phyloP scores from a whole-genome alignment of 352 stramenopile genomes.

The Saprolegnia diclina region DNA sequence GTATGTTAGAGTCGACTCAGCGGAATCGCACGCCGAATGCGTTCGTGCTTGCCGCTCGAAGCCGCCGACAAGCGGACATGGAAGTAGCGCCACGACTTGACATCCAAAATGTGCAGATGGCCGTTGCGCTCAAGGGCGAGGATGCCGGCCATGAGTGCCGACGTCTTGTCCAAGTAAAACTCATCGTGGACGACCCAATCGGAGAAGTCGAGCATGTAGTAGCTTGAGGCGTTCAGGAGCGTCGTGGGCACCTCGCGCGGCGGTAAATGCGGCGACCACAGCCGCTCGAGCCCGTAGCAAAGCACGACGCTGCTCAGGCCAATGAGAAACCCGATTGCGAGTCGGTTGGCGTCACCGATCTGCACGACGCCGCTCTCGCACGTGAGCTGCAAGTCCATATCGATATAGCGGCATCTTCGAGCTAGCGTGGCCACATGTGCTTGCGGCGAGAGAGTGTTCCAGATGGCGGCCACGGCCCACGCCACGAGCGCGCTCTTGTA shows the following conservation, averaged over 20 bases:
- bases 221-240: conserved; percentile 6
- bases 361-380: conserved; percentile 20
- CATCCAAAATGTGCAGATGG: conserved; percentile 10
- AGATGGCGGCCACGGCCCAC: conserved; percentile 3
- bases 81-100: conserved; percentile 24
- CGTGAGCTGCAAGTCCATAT: conserved; percentile 22
- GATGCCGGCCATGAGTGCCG: conserved; percentile 20
- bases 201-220: conserved; percentile 24
- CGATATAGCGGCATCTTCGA: conserved; percentile 3
- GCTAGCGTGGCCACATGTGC: not conserved
- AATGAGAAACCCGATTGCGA: not conserved
- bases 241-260: not conserved
- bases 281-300: not conserved
- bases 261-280: not conserved
- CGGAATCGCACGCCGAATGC: not conserved
- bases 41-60: not conserved
- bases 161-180: conserved; percentile 16
- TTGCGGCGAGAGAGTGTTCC: not conserved
- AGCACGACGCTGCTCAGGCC: not conserved
- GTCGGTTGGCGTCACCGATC: not conserved
- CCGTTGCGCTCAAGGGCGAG: not conserved
- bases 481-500: conserved; percentile 12
- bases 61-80: not conserved
- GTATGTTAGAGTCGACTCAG: not conserved
- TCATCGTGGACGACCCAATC: conserved; percentile 7